Conservation (phyloP, 2,329 filamentous ascomycete species). For the Fusarium devonianum region DNA sequence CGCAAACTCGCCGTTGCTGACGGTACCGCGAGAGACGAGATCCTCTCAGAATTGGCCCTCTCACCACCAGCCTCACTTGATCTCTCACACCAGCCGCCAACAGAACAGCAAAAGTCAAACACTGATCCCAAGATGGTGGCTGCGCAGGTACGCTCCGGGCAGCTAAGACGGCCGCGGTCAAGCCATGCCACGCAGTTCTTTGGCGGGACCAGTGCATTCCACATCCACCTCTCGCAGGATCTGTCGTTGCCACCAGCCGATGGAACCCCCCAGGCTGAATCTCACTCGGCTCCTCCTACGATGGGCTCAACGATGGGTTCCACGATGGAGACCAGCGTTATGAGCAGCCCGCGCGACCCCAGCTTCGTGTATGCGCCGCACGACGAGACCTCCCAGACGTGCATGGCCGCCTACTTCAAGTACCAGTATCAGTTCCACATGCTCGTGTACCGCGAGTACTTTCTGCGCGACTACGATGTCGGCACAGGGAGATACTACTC, state of each 20-base stretch:
- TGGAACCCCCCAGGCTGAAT: constrained; percentile 21
- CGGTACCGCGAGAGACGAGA: constrained; percentile 49
- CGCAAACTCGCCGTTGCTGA: constrained; percentile 53
- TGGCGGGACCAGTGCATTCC: constrained; percentile 57
- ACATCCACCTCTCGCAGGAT: constrained; percentile 46
- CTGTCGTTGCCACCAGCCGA: constrained; percentile 32
- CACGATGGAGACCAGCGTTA: constrained; percentile 18
- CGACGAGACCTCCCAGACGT: constrained; percentile 52
- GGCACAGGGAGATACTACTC: constrained; percentile 58
- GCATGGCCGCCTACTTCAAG: constrained; percentile 58
- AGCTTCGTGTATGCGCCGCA: constrained; percentile 51
- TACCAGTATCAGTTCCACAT: constrained; percentile 58
- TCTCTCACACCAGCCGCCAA: constrained; percentile 17
- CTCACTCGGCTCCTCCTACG: constrained; percentile 16
- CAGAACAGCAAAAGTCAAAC: constrained; percentile 37
- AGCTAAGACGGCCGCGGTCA: constrained; percentile 50
- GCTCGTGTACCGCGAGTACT: constrained; percentile 59
- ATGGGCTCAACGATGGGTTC: constrained; percentile 8
- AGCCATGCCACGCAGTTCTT: constrained; percentile 56
- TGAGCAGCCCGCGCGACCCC: constrained; percentile 31
- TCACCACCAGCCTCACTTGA: constrained; percentile 28
- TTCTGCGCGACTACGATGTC: constrained; percentile 57
- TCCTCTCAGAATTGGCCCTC: constrained; percentile 50
- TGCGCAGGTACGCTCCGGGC: constrained; percentile 45
- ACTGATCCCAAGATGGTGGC: constrained; percentile 44